phyloP scores from a whole-genome alignment of 2,329 filamentous ascomycete species.

The Malbranchea zuffiana region DNA sequence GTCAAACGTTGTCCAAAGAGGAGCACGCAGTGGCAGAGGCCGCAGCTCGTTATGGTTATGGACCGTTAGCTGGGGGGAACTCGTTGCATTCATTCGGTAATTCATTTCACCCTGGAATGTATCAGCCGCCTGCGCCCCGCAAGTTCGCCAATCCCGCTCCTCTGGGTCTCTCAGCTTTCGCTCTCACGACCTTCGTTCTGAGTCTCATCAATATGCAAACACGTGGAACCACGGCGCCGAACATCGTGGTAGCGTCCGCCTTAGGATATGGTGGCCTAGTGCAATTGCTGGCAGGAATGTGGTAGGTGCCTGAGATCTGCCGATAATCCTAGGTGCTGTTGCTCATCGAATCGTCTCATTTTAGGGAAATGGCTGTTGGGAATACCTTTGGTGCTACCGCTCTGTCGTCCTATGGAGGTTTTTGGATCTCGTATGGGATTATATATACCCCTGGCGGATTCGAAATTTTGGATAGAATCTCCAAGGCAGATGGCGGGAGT shows the following conservation, averaged over 20 bases:
- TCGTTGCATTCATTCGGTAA: slow-evolving; percentile 55
- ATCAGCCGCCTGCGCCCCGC: slow-evolving; percentile 42
- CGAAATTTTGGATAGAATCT: slow-evolving; percentile 44
- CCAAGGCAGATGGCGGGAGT: slow-evolving; percentile 19
- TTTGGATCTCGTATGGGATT: slow-evolving; percentile 69
- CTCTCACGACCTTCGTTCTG: slow-evolving; percentile 71
- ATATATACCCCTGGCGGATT: slow-evolving; percentile 59
- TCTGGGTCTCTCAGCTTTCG: slow-evolving; percentile 66
- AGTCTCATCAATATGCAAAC: slow-evolving; percentile 61
- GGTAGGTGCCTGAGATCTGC: slow-evolving; percentile 41
- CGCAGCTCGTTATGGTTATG: slow-evolving; percentile 40
- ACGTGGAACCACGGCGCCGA: slow-evolving; percentile 49
- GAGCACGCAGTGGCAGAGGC: slow-evolving; percentile 35
- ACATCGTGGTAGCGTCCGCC: slow-evolving; percentile 57
- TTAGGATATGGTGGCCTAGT: slow-evolving; percentile 69
- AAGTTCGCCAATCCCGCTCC: slow-evolving; percentile 73
- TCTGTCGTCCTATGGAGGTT: slow-evolving; percentile 69
- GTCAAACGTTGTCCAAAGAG: slow-evolving; percentile 31
- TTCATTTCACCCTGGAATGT: slow-evolving; percentile 60
- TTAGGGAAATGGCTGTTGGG: slow-evolving; percentile 74
- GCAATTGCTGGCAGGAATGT: slow-evolving; percentile 76
- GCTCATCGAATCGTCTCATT: background rate
- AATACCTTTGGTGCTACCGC: slow-evolving; percentile 80
- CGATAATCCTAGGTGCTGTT: too few species aligned
- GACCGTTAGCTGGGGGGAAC: slow-evolving; percentile 41